Percentiles rank a stretch among this genome's conserved stretches.
Evolutionary conservation across 2,329 filamentous ascomycete genomes (phyloP).

Genomic region (Monilinia aucupariae): DNA sequence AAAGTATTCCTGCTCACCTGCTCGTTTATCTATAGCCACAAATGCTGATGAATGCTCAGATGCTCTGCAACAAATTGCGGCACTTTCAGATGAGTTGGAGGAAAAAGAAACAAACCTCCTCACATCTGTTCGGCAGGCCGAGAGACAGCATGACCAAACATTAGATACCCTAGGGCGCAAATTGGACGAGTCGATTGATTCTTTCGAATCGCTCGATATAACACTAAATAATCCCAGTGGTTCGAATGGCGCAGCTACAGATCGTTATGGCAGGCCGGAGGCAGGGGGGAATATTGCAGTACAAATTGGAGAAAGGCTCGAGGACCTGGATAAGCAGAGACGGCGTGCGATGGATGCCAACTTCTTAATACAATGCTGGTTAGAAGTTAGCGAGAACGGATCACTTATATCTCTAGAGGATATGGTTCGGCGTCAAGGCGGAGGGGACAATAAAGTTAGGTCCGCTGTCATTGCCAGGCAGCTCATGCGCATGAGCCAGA

Average conservation of each 20-base stretch:
- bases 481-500: constrained; percentile 86
- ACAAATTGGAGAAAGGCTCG: constrained; percentile 86
- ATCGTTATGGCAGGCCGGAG: constrained; percentile 45
- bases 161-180: constrained; percentile 82
- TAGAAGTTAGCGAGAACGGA: constrained; percentile 86
- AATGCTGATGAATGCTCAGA: constrained; percentile 40
- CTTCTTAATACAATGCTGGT: constrained; percentile 95
- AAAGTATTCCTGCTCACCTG: constrained; percentile 47
- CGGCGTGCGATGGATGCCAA: constrained; percentile 86
- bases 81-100: constrained; percentile 77
- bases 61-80: constrained; percentile 61
- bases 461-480: constrained; percentile 93
- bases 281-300: constrained; percentile 82
- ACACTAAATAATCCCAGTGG: constrained; percentile 62
- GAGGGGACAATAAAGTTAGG: constrained; percentile 85
- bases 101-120: constrained; percentile 85
- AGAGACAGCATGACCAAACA: constrained; percentile 87
- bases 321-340: constrained; percentile 89
- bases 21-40: not conserved
- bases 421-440: constrained; percentile 69
- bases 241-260: constrained; percentile 40
- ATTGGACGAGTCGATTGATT: constrained; percentile 84
- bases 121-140: constrained; percentile 83
- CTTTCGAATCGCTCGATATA: constrained; percentile 84
- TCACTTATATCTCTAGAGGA: constrained; percentile 84